Base-by-base conservation (phyloP, 2,329 filamentous ascomycete genomes). In the Thelonectria rubi region DNA sequence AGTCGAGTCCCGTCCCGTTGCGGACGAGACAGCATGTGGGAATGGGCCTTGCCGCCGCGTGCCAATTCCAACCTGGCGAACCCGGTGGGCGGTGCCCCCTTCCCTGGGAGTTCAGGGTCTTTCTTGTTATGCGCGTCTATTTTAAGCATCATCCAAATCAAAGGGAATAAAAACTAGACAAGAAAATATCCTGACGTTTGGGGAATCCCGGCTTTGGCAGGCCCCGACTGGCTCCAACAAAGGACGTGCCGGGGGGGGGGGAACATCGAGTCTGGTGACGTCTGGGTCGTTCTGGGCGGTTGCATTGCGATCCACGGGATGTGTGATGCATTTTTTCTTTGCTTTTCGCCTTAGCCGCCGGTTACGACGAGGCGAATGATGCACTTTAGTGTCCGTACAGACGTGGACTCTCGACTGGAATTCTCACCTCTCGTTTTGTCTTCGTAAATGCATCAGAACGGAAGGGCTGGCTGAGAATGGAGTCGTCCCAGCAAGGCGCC, bases 81-180 rank as follows among this genome's bases (percentile, higher is more conserved):
- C 26, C 26, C 26, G 26, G 26, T 30, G 26, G 26, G 26, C 26
- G 26, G 26, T 30, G 26, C 26, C 4, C 5, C 26, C 26, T 37
- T 21, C 6, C 26, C 50, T 55, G 52, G 53, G 14, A 26, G 54
- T 18, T 40, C 12, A 47, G 46, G 40, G 54, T 32, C 43, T 43
- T 24, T 14, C 18, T 30, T n/a, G 40, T 40, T 37, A 56, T 42
- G 46, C 49, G 46, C 17, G 40, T n/a, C 54, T 57, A 57, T 57
- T 57, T 57, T 57, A 57, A 57, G 54, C 46, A 50, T 24, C 46
- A 43, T 18, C 43, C 53, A 10, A 20, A 30, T 43, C 37, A n/a
- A 40, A 40, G 5, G 17, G 17, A 40, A 40, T 2, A 40, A 40
- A n/a, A 2, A 15, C 18, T 47, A 15, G 21, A 20, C 17, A 26